Evolutionary conservation across 2,329 filamentous ascomycete species (phyloP).

Genomic region (Fusarium albosuccineum): DNA sequence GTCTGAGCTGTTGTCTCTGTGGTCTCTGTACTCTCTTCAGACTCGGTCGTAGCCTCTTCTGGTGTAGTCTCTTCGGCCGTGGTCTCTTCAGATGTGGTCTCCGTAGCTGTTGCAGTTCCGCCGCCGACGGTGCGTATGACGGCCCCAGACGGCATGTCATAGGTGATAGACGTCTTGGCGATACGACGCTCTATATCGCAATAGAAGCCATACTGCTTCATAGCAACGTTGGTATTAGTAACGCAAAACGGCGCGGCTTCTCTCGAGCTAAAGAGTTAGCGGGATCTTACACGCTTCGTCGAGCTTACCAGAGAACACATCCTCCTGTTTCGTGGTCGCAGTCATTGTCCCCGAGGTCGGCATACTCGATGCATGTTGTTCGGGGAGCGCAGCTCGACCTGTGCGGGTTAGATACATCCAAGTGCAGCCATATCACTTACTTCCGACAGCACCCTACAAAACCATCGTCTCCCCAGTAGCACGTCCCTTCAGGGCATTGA

Average conservation of each 20-base stretch:
- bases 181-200: neutral
- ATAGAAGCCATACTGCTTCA: slow-evolving; percentile 8
- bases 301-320: slow-evolving; percentile 11
- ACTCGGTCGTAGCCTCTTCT: neutral
- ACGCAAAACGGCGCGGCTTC: neutral
- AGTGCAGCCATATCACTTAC: neutral
- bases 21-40: neutral
- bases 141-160: neutral
- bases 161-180: neutral
- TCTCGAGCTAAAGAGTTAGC: slow-evolving; percentile 4
- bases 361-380: slow-evolving; percentile 7
- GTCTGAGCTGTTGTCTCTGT: neutral
- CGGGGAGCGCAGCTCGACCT: slow-evolving; percentile 12
- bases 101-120: neutral
- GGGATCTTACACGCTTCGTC: no score
- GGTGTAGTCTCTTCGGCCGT: neutral
- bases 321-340: slow-evolving; percentile 14
- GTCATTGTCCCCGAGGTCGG: neutral
- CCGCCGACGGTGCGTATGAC: slow-evolving; percentile 4
- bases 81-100: neutral
- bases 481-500: neutral
- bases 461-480: slow-evolving; percentile 10
- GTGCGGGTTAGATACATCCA: neutral
- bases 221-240: slow-evolving; percentile 1
- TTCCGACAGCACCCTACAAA: slow-evolving; percentile 12